phyloP scores from a whole-genome alignment of 306 rosid genomes.

The Casuarina glauca region DNA sequence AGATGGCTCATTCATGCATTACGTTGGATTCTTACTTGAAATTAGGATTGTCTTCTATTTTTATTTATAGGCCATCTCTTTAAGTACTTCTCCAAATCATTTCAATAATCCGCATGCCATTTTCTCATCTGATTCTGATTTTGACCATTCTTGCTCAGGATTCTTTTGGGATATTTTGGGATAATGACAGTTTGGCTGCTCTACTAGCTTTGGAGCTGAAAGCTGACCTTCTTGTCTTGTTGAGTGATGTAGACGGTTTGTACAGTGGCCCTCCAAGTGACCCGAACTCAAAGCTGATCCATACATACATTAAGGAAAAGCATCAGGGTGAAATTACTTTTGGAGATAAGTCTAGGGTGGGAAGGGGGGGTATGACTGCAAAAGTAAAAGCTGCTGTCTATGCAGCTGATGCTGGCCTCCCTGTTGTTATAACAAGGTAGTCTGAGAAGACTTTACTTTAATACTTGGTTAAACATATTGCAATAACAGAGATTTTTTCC shows the following conservation, averaged over 20 bases:
- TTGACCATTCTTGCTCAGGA: conserved; percentile 51
- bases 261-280: conserved; percentile 99
- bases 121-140: conserved; percentile 17
- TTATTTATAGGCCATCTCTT: not conserved
- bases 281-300: conserved; percentile 82
- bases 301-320: conserved; percentile 80
- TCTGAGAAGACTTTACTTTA: not conserved
- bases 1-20: not conserved
- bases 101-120: conserved; percentile 14
- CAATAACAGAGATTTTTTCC: not conserved
- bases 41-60: not conserved
- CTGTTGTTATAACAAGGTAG: conserved; percentile 94
- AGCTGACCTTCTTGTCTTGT: conserved; percentile 93
- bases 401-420: conserved; percentile 92
- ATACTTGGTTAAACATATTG: conserved; percentile 2
- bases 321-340: conserved; percentile 94
- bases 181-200: conserved; percentile 98
- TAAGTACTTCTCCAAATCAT: not conserved
- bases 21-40: not conserved
- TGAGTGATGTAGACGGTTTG: conserved; percentile 96
- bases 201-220: conserved; percentile 90
- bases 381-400: conserved; percentile 92
- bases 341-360: conserved; percentile 97
- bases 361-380: conserved; percentile 99
- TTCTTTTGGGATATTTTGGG: conserved; percentile 99